phyloP scores from a whole-genome alignment of 768 basidiomycete genomes.

The Steccherinum ochraceum region DNA sequence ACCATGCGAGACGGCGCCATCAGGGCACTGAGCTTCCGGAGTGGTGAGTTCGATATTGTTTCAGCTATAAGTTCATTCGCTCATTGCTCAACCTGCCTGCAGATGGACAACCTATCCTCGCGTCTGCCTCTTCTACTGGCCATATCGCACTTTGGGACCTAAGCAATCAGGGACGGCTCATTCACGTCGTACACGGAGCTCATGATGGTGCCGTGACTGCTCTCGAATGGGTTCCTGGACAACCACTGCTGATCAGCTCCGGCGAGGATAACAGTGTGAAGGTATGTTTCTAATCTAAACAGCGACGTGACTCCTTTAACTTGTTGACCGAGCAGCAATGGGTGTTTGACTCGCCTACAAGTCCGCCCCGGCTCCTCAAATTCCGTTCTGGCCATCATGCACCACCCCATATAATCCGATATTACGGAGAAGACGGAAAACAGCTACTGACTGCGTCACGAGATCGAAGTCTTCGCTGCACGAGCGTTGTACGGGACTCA shows the following conservation, averaged over 20 bases:
- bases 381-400: constrained; percentile 88
- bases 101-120: constrained; percentile 88
- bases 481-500: constrained; percentile 91
- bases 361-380: constrained; percentile 83
- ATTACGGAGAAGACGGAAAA: constrained; percentile 97
- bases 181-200: constrained; percentile 83
- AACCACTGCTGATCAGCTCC: constrained; percentile 84
- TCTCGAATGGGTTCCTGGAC: constrained; percentile 89
- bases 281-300: constrained; percentile 51
- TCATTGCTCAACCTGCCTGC: not conserved
- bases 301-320: not conserved
- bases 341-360: constrained; percentile 89
- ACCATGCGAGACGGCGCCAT: constrained; percentile 86
- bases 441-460: constrained; percentile 83
- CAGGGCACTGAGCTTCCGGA: constrained; percentile 75
- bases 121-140: constrained; percentile 80
- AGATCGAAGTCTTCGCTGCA: constrained; percentile 85
- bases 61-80: not conserved
- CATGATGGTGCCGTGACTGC: constrained; percentile 83
- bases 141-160: constrained; percentile 94
- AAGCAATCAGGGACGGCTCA: constrained; percentile 68
- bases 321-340: constrained; percentile 66
- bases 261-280: constrained; percentile 96
- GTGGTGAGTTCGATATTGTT: constrained; percentile 41
- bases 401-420: constrained; percentile 88